Evolutionary conservation across 305 asterid species (phyloP), one percentile per base, ranked within the genome.

Genomic region (Fraxinus sp.): DNA sequence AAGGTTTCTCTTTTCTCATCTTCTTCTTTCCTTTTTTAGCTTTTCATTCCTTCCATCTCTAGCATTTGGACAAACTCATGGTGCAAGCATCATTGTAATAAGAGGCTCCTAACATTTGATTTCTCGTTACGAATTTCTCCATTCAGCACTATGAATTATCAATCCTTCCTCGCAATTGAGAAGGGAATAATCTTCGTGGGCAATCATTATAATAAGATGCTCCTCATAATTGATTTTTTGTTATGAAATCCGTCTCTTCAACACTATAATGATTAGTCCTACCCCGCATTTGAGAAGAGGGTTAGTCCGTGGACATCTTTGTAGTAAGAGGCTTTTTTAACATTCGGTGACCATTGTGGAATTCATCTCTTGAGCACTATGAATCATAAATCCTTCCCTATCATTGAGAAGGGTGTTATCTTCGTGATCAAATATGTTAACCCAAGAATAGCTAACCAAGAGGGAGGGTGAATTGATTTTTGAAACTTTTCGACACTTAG

Each of bases 11-110:
- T 32, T 70, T 30, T 14, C 41, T 28, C 39, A 10, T 70, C 18
- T 30, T 30, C 14, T 14, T 28, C 28, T 13, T 30, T 28, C 22
- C 37, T 39, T 30, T 32, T 70, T 14, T 32, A 13, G 41, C 75
- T 13, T 70, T 70, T 70, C 74, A 24, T 70, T 77, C 7, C 39
- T 32, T 22, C 59, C 70, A 37, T 33, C 68, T 52, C 30, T 49
- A 1, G 35, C 72, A 82, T 44, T 80, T 86, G 86, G 90, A 89
- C 91, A 90, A 89, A 88, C 80, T 73, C 78, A 84, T 83, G 84
- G 90, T 68, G 76, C 70, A 13, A 83, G 78, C 90, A 88, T 88
- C 85, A 88, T 87, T 89, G 86, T 26, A 9, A 7, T 64, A 64
- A 3, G 10, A 20, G 28, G 28, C 71, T 62, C 71, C 32, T 62